phyloP scores from a whole-genome alignment of 1,284 basidiomycete species.

The Ganoderma leucocontextum region DNA sequence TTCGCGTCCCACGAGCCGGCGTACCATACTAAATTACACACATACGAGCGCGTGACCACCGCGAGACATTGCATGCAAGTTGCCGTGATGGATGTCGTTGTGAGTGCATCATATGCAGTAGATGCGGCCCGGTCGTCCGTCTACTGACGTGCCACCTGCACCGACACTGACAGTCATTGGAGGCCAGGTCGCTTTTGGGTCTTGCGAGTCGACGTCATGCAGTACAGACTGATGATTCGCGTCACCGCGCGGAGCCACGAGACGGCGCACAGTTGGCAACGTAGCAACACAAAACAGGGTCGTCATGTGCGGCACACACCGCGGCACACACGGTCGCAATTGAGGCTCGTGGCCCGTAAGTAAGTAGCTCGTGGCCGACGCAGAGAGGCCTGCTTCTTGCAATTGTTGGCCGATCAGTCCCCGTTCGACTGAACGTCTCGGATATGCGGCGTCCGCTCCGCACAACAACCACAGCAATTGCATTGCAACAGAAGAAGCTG shows the following conservation, averaged over 20 bases:
- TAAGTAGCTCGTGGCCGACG: neutral
- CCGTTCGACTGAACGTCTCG: neutral
- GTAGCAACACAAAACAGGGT: neutral
- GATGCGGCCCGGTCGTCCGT: constrained; percentile 6
- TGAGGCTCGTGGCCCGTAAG: neutral
- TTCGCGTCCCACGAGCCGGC: neutral
- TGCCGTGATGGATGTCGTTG: too few relatives aligned
- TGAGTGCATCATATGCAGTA: too few relatives aligned
- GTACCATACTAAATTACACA: neutral
- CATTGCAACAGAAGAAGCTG: neutral
- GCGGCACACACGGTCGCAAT: neutral
- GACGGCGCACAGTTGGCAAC: neutral
- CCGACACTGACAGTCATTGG: neutral
- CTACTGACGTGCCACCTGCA: neutral
- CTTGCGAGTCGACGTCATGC: neutral
- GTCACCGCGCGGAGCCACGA: neutral
- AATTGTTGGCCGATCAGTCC: neutral
- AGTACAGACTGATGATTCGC: neutral
- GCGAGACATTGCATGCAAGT: too few relatives aligned
- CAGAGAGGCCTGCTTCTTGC: neutral
- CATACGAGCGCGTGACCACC: neutral
- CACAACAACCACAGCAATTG: neutral
- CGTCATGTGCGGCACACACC: neutral
- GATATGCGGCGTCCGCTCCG: neutral
- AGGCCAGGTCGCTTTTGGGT: too few relatives aligned